Conservation (phyloP, 2,329 filamentous ascomycete species). For the Lachnellula arida region DNA sequence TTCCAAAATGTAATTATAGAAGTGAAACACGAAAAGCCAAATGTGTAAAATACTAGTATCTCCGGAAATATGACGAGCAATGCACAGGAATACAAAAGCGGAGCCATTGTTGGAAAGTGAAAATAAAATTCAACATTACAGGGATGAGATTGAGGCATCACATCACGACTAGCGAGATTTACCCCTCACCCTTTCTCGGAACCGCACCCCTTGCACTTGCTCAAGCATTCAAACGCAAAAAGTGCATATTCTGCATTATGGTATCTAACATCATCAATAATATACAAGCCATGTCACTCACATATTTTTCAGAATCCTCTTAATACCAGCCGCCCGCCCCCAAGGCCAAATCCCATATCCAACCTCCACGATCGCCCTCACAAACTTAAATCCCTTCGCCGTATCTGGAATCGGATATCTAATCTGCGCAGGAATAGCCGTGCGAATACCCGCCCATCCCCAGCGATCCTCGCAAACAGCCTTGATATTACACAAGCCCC, state of each 20-base stretch:
- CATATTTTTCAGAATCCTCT: slow-evolving; percentile 30
- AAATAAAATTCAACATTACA: too few species aligned
- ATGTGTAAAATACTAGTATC: too few species aligned
- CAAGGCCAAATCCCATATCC: slow-evolving; percentile 47
- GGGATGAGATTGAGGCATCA: too few species aligned
- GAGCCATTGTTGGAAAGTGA: too few species aligned
- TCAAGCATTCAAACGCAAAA: too few species aligned
- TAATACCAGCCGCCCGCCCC: slow-evolving; percentile 27
- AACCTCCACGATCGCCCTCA: slow-evolving; percentile 54
- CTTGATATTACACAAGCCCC: slow-evolving; percentile 83
- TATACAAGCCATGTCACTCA: slow-evolving; percentile 5
- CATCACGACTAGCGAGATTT: too few species aligned
- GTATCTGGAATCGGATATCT: slow-evolving; percentile 74
- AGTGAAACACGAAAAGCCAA: too few species aligned
- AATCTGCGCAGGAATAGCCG: slow-evolving; percentile 73
- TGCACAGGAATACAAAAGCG: too few species aligned
- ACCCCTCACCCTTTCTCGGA: too few species aligned
- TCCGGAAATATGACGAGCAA: too few species aligned
- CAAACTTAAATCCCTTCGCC: slow-evolving; percentile 59
- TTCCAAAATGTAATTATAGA: too few species aligned
- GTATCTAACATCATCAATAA: slow-evolving; percentile 4
- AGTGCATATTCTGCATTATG: background rate
- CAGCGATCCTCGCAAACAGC: slow-evolving; percentile 74
- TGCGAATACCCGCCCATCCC: slow-evolving; percentile 58
- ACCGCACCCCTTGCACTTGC: too few species aligned